Evolutionary conservation across 2,329 filamentous ascomycete species (phyloP).

Genomic region (Colletotrichum noveboracense): DNA sequence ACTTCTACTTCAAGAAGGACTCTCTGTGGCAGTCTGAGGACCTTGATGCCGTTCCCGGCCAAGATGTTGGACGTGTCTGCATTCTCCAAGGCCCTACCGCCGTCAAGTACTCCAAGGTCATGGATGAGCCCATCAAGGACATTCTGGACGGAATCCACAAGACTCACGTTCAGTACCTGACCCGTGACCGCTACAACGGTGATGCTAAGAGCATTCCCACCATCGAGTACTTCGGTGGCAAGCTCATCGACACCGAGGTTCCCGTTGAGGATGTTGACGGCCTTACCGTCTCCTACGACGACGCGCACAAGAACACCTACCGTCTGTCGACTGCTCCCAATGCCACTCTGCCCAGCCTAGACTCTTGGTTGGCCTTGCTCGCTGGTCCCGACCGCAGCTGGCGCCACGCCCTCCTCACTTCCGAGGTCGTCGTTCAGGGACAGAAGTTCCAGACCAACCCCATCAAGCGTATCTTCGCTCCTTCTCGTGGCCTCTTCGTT

Average conservation of each 20-base stretch:
- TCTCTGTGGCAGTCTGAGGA: slow-evolving; percentile 99
- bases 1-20: slow-evolving; percentile 99
- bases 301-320: slow-evolving; percentile 80
- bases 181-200: slow-evolving; percentile 79
- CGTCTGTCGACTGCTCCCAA: slow-evolving; percentile 79
- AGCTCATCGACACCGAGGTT: slow-evolving; percentile 73
- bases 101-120: slow-evolving; percentile 84
- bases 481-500: slow-evolving; percentile 84
- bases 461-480: slow-evolving; percentile 88
- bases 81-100: slow-evolving; percentile 96
- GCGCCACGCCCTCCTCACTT: slow-evolving; percentile 92
- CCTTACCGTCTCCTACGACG: slow-evolving; percentile 82
- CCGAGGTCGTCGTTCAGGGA: slow-evolving; percentile 92
- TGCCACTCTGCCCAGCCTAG: slow-evolving; percentile 75
- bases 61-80: slow-evolving; percentile 95
- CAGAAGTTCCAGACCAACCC: slow-evolving; percentile 98
- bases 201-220: slow-evolving; percentile 78
- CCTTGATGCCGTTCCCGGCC: slow-evolving; percentile 90
- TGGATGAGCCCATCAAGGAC: slow-evolving; percentile 94
- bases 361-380: slow-evolving; percentile 87
- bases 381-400: slow-evolving; percentile 88
- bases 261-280: slow-evolving; percentile 80
- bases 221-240: slow-evolving; percentile 95
- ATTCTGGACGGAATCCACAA: slow-evolving; percentile 92
- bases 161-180: slow-evolving; percentile 81